These are phyloP conservation scores for Paraphaeosphaeria minitans DNA, from an alignment of 2,329 filamentous ascomycete genomes.

Conservation along the genomic window DNA sequence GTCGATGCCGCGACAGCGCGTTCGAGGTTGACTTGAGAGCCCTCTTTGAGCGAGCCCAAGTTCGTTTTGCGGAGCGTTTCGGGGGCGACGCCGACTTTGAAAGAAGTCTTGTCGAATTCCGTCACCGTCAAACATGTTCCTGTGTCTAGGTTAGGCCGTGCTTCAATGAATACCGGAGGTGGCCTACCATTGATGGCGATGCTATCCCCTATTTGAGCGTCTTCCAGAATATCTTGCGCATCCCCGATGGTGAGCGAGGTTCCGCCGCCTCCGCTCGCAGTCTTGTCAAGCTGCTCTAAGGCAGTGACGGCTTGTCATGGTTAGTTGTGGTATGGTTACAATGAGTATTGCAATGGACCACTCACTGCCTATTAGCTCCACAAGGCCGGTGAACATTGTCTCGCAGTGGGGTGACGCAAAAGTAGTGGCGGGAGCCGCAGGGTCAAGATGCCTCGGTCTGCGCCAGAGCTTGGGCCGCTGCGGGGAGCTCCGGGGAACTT, in stretches of 20 bases:
- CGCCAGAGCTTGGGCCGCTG: conserved; percentile 18
- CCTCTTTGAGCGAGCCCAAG: conserved; percentile 72
- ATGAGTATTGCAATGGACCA: conserved; percentile 1
- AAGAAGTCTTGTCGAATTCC: conserved; percentile 64
- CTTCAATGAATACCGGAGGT: not conserved
- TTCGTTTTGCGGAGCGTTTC: conserved; percentile 96
- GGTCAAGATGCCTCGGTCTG: conserved; percentile 27
- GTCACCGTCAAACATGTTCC: conserved; percentile 91
- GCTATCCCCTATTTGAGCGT: conserved; percentile 87
- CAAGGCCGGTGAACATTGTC: conserved; percentile 84
- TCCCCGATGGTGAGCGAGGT: conserved; percentile 88
- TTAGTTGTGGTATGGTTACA: conserved; percentile 27
- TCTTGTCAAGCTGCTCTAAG: conserved; percentile 78
- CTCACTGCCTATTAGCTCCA: conserved; percentile 78
- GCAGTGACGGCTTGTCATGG: conserved; percentile 73
- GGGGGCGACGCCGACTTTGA: conserved; percentile 92
- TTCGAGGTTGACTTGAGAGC: conserved; percentile 85
- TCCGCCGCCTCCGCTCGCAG: conserved; percentile 72
- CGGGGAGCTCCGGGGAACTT: conserved; percentile 10
- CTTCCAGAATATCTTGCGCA: conserved; percentile 74
- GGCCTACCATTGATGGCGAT: conserved; percentile 83
- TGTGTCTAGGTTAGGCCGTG: conserved; percentile 27
- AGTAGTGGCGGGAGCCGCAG: conserved; percentile 26
- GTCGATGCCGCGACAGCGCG: conserved; percentile 88
- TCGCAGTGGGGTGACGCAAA: conserved; percentile 13